A percentile compares a stretch with the other conserved stretches of the same genome.
phyloP scores from a whole-genome alignment of 805 yeast genomes.

The Yamadazyma kitorensis region DNA sequence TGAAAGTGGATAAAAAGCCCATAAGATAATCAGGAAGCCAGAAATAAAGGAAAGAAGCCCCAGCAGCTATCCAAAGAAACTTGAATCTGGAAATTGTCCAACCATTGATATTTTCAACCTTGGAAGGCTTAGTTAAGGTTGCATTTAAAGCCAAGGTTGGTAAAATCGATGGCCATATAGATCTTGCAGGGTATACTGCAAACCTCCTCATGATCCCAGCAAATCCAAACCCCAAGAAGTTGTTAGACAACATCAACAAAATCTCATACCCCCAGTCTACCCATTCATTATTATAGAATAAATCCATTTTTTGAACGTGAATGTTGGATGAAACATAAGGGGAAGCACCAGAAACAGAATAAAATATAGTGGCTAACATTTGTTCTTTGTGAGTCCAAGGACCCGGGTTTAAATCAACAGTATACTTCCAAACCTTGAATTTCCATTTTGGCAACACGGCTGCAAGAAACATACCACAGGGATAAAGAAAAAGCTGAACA shows the following conservation, averaged over 20 bases:
- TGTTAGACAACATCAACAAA: conserved; percentile 21
- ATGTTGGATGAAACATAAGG: conserved; percentile 28
- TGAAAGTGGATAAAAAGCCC: conserved; percentile 23
- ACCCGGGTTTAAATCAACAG: conserved; percentile 54
- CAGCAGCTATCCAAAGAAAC: conserved; percentile 32
- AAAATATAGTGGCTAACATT: conserved; percentile 35
- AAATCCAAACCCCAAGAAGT: conserved; percentile 30
- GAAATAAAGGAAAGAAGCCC: conserved; percentile 22
- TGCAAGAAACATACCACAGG: conserved; percentile 39
- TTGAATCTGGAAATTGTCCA: conserved; percentile 27
- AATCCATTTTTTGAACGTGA: conserved; percentile 18
- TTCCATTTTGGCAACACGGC: conserved; percentile 41
- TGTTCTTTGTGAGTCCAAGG: conserved; percentile 69
- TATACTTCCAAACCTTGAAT: conserved; percentile 23
- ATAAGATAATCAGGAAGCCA: conserved; percentile 30
- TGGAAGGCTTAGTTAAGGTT: conserved; percentile 23
- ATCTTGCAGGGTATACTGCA: conserved; percentile 48
- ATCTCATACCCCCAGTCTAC: conserved; percentile 23
- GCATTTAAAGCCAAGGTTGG: conserved; percentile 28
- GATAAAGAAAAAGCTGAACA: conserved; percentile 44
- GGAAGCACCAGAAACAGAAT: conserved; percentile 26
- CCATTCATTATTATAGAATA: conserved; percentile 24
- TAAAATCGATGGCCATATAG: conserved; percentile 50
- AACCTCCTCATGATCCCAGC: conserved; percentile 28
- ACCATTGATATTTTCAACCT: conserved; percentile 27